Evolutionary conservation across 2,329 filamentous ascomycete genomes (phyloP).

Genomic region (Zelopaecilomyces penicillatus): DNA sequence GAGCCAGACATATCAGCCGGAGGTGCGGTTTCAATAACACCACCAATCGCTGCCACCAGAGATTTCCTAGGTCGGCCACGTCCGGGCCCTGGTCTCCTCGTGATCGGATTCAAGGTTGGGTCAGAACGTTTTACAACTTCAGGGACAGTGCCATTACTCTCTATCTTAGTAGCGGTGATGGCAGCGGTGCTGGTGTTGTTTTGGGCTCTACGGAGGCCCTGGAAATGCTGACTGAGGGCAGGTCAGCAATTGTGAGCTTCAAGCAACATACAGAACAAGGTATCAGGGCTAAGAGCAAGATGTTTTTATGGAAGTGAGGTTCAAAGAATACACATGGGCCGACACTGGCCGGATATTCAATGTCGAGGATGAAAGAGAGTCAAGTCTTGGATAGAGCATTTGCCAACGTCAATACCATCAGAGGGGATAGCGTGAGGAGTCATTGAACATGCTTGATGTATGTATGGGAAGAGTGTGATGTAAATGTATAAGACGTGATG

Average conservation of each 20-base stretch:
- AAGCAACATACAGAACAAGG: no score
- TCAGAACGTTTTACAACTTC: slow-evolving; percentile 35
- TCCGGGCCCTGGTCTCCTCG: slow-evolving; percentile 50
- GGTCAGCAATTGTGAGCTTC: background rate
- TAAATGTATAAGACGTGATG: background rate
- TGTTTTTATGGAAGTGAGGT: no score
- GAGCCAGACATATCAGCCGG: background rate
- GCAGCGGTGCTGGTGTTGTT: slow-evolving; percentile 23
- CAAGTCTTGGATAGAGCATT: no score
- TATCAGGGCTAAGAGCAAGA: background rate
- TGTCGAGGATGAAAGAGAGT: no score
- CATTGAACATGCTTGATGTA: background rate
- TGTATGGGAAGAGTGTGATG: background rate
- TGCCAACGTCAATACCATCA: no score
- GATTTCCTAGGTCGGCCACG: slow-evolving; percentile 44
- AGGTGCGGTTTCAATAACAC: background rate
- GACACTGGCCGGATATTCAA: no score
- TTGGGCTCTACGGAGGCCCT: slow-evolving; percentile 47
- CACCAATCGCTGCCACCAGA: background rate
- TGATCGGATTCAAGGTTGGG: slow-evolving; percentile 49
- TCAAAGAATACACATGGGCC: no score
- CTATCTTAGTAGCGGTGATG: slow-evolving; percentile 23
- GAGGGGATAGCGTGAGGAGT: no score
- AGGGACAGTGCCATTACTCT: slow-evolving; percentile 26
- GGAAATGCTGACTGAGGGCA: slow-evolving; percentile 48